Conservation (phyloP, 2,329 filamentous ascomycete species). For the Fragosphaeria purpurea region DNA sequence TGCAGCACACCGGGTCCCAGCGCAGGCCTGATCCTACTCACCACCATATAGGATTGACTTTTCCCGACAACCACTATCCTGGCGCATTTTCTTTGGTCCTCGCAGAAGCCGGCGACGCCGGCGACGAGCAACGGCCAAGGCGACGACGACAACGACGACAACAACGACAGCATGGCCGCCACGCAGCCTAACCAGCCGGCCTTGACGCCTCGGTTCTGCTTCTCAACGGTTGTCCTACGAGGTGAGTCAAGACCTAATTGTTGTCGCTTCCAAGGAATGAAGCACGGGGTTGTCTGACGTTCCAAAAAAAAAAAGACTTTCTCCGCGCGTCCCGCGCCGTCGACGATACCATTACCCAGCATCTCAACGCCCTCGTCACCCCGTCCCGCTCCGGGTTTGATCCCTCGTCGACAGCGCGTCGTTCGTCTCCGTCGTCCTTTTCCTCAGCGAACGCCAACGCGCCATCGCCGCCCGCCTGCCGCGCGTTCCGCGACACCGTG, state of each 20-base stretch:
- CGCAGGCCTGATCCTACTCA: too few relatives aligned
- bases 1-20: too few relatives aligned
- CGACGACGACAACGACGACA: background rate
- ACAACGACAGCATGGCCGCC: conserved; percentile 15
- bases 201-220: conserved; percentile 68
- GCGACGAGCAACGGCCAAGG: background rate
- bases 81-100: conserved; percentile 12
- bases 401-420: conserved; percentile 61
- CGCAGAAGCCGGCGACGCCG: conserved; percentile 2
- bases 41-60: too few relatives aligned
- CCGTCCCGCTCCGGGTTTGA: conserved; percentile 67
- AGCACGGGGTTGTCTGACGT: background rate
- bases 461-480: conserved; percentile 55
- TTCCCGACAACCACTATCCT: background rate
- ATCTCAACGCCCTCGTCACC: conserved; percentile 79
- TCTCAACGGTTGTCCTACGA: conserved; percentile 57
- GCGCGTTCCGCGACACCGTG: conserved; percentile 62
- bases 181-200: conserved; percentile 27
- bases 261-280: too few relatives aligned
- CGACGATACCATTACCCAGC: conserved; percentile 89
- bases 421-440: conserved; percentile 39
- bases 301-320: conserved; percentile 55
- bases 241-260: conserved; percentile 35
- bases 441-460: conserved; percentile 46
- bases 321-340: conserved; percentile 77